These are phyloP conservation scores for Vaccinium macrocarpon DNA, from an alignment of 148 eudicot species.

Conservation along the genomic window DNA sequence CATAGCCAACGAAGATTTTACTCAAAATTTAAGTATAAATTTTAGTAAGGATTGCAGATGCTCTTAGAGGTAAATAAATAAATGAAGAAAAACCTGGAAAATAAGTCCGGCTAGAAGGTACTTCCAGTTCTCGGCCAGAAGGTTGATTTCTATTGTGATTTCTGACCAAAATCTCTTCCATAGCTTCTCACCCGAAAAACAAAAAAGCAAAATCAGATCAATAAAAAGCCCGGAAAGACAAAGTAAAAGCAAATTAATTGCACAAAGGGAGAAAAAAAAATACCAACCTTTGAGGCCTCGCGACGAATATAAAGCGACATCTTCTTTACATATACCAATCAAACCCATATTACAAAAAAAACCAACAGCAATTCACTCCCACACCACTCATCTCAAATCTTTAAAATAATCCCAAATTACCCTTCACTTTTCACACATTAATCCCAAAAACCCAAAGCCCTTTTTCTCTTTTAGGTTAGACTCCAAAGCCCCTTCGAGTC, in stretches of 20 bases:
- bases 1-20: neutral
- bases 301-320: conserved; percentile 98
- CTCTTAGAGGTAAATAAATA: neutral
- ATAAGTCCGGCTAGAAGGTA: conserved; percentile 85
- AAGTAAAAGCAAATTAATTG: neutral
- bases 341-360: conserved; percentile 62
- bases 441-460: neutral
- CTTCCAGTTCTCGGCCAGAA: conserved; percentile 87
- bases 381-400: conserved; percentile 13
- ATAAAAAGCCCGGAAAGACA: neutral
- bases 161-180: conserved; percentile 94
- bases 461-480: no score
- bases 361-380: conserved; percentile 21
- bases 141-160: conserved; percentile 58
- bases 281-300: conserved; percentile 88
- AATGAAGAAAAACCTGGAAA: conserved; percentile 51
- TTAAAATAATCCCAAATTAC: neutral
- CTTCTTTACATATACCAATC: conserved; percentile 24
- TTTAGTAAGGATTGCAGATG: neutral
- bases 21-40: neutral
- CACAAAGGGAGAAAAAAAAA: neutral
- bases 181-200: conserved; percentile 41
- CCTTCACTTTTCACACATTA: neutral
- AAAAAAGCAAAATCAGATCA: neutral
- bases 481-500: neutral